Base-by-base conservation (phyloP, 371 early-diverging fungal species). In the Lichtheimia ramosa region DNA sequence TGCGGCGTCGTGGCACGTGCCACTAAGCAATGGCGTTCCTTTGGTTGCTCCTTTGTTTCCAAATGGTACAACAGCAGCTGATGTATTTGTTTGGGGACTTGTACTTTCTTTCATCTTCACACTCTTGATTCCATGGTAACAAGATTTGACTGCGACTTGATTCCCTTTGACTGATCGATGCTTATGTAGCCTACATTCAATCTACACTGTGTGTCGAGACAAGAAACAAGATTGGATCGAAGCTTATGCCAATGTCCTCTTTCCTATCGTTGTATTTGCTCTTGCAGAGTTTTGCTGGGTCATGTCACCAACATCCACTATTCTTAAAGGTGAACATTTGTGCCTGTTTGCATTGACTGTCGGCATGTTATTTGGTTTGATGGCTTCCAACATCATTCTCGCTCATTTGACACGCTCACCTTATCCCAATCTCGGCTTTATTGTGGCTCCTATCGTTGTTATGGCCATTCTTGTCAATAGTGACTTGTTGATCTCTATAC, bases 311-410 rank as follows among this genome's bases (percentile, higher is more conserved):
- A 68, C 82, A 52, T 86, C 89, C 5, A 75, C 68, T 27, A 73
- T 93, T 41, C 69, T 88, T 49, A 57, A 59, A 42, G 77, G 84
- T 21, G 60, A 85, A 48, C 92, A 93, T 61, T 70, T 88, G 41
- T 81, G 92, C 23, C 73, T 91, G 23, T 93, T 92, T 63, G 74
- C 85, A 12, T 54, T 90, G 23, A 84, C 88, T n/a, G 78, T 79
- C 16, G 93, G 94, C 14, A 75, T 90, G 46, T 84, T 88, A 5
- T 94, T 95, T 82, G 95, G 94, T 10, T 83, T 93, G 51, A 91
- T 95, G 70, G 92, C 92, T 49, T 92, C 94, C 65, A 88, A 89
- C 68, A 95, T 96, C 64, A 94, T 95, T 52, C 65, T 94, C 62
- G 91, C 93, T 23, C 94, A 95, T 63, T 82, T 96, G 34, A 95